These are phyloP conservation scores for Yarrowia keelungensis DNA, from an alignment of 805 yeast species.

Conservation along the genomic window DNA sequence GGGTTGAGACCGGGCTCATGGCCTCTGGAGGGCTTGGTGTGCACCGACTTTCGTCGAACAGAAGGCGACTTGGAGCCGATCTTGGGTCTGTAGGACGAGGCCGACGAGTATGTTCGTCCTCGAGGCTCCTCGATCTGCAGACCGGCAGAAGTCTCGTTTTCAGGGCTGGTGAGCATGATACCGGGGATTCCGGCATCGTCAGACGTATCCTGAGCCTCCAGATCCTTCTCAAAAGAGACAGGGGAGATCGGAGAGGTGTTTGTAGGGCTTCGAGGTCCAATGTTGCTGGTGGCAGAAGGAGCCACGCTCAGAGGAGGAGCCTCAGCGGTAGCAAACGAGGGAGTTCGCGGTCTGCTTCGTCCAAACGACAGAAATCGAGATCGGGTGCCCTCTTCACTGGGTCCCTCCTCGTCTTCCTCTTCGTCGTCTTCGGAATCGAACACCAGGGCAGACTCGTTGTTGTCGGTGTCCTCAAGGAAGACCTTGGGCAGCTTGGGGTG, in stretches of 20 bases:
- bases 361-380: constrained; percentile 6
- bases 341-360: constrained; percentile 1
- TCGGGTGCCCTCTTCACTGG: background rate
- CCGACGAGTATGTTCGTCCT: background rate
- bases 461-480: constrained; percentile 39
- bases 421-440: constrained; percentile 24
- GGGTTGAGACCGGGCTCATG: constrained; percentile 69
- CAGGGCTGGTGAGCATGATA: constrained; percentile 13
- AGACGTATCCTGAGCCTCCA: constrained; percentile 27
- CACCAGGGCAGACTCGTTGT: constrained; percentile 28
- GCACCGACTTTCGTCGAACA: constrained; percentile 49
- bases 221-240: constrained; percentile 18
- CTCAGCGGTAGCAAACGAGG: constrained; percentile 5
- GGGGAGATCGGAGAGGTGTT: background rate
- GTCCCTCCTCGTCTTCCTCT: background rate
- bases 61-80: constrained; percentile 39
- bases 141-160: background rate
- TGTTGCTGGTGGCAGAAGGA: background rate
- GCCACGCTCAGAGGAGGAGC: constrained; percentile 2
- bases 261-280: background rate
- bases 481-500: constrained; percentile 42
- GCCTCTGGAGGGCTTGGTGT: constrained; percentile 53
- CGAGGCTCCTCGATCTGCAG: constrained; percentile 23
- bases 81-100: constrained; percentile 2
- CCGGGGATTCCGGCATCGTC: constrained; percentile 7